Conservation (phyloP, 257 asterid species). For the Thymus quinquecostatus region DNA sequence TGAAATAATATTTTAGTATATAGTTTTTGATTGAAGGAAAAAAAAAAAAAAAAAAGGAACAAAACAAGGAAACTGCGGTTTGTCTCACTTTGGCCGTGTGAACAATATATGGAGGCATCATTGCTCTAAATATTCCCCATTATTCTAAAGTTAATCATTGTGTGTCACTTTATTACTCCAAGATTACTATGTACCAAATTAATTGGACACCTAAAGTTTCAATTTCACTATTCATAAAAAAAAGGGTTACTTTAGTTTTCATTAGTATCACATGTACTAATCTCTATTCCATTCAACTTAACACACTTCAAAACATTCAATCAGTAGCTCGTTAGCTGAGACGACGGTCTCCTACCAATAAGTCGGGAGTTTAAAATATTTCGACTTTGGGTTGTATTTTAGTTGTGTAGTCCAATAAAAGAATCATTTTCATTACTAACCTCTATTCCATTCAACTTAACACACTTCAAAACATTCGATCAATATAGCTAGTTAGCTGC, state of each 20-base stretch:
- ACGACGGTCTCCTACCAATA: too few species aligned
- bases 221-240: background rate
- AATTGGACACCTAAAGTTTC: constrained; percentile 7
- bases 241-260: background rate
- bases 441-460: too few species aligned
- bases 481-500: too few species aligned
- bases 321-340: too few species aligned
- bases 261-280: background rate
- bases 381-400: too few species aligned
- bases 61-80: constrained; percentile 12
- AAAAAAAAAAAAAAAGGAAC: constrained; percentile 17
- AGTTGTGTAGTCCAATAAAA: too few species aligned
- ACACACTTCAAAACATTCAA: too few species aligned
- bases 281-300: too few species aligned
- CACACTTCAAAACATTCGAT: too few species aligned
- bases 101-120: constrained; percentile 26
- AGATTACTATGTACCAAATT: background rate
- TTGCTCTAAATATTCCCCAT: constrained; percentile 11
- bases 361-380: too few species aligned
- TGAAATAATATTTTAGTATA: background rate
- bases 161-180: background rate
- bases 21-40: background rate
- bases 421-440: too few species aligned
- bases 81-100: constrained; percentile 28
- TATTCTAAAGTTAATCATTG: constrained; percentile 26